Evolutionary conservation across 208 protist species (phyloP).

Genomic region (Trypanosoma rangeli): DNA sequence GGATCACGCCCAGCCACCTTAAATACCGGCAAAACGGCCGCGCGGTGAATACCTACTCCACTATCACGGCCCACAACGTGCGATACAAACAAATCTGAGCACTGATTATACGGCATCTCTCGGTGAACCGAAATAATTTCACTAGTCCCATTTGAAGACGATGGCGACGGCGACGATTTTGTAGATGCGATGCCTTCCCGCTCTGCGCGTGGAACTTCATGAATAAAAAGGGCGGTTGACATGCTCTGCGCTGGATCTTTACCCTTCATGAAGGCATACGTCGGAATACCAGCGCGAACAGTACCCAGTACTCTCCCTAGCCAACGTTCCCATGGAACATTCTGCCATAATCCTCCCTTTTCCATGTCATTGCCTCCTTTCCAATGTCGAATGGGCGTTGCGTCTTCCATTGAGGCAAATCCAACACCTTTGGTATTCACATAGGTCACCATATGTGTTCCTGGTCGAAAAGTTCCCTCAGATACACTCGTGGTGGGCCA

Average conservation of each 20-base stretch:
- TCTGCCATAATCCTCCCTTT: slow-evolving; percentile 13
- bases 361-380: neutral
- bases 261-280: slow-evolving; percentile 16
- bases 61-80: slow-evolving; percentile 25
- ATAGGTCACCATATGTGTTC: slow-evolving; percentile 18
- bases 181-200: too few species aligned
- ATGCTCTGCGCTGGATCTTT: neutral
- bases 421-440: slow-evolving; percentile 16
- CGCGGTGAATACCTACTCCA: slow-evolving; percentile 27
- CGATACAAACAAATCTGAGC: slow-evolving; percentile 30
- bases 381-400: neutral
- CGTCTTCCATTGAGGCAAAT: slow-evolving; percentile 3
- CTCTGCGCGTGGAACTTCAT: slow-evolving; percentile 1
- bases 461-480: neutral
- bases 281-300: slow-evolving; percentile 21
- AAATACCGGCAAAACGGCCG: slow-evolving; percentile 22
- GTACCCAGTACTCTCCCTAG: slow-evolving; percentile 8
- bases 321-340: slow-evolving; percentile 20
- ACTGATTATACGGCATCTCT: slow-evolving; percentile 21
- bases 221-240: slow-evolving; percentile 22
- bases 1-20: slow-evolving; percentile 7
- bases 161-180: too few species aligned
- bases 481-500: neutral
- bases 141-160: neutral
- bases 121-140: neutral